These are phyloP conservation scores for Helichrysum umbraculigerum DNA, from an alignment of 129 eudicot genomes.

Conservation along the genomic window DNA sequence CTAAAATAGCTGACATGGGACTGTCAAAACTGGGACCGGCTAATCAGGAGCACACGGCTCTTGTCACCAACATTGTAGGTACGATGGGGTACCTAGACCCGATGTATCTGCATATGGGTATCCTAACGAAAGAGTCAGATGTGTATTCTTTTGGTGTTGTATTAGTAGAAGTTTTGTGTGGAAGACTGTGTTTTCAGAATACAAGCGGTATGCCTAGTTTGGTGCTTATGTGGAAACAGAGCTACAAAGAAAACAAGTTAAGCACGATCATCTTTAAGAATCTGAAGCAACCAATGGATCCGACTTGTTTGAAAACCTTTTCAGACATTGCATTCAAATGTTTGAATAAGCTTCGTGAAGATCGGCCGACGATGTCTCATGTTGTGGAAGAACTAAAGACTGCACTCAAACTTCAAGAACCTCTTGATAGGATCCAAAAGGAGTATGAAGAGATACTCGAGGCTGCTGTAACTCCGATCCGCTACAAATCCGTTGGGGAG, in stretches of 20 bases:
- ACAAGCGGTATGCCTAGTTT: neutral
- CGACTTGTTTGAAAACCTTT: neutral
- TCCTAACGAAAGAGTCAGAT: conserved; percentile 26
- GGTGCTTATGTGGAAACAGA: conserved; percentile 14
- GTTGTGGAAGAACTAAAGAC: conserved; percentile 10
- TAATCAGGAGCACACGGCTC: neutral
- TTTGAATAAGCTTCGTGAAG: neutral
- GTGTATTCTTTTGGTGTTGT: conserved; percentile 27
- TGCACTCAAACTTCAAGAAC: conserved; percentile 12
- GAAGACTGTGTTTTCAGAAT: neutral
- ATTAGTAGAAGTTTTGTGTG: conserved; percentile 19
- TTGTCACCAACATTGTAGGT: conserved; percentile 10
- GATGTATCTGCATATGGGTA: neutral
- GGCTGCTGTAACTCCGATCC: neutral
- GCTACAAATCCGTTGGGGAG: neutral
- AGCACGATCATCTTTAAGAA: neutral
- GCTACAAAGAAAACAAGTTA: conserved; percentile 6
- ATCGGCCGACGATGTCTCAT: conserved; percentile 19
- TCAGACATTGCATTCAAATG: conserved; percentile 22
- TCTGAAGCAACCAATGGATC: conserved; percentile 6
- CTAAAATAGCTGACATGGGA: conserved; percentile 23
- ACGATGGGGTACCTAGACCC: conserved; percentile 13
- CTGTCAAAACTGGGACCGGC: conserved; percentile 16
- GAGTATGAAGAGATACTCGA: neutral
- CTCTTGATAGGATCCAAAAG: neutral